A percentile compares a stretch with the other conserved stretches of the same genome.
Evolutionary conservation across 1,284 basidiomycete species (phyloP).

Genomic region (Marasmius sp.): DNA sequence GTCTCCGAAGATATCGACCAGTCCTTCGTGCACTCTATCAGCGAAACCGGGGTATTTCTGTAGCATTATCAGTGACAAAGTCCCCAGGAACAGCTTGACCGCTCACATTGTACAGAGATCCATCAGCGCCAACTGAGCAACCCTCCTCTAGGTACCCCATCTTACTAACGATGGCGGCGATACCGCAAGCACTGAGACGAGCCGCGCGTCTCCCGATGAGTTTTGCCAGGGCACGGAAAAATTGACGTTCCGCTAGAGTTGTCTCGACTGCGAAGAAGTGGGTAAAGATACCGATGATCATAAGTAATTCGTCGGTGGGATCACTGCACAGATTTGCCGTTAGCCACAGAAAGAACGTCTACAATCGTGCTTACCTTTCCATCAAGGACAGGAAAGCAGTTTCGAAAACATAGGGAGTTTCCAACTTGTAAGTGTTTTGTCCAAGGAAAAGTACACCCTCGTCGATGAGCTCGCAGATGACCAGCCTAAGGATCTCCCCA

Average conservation of each 20-base stretch:
- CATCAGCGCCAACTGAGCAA: conserved; percentile 89
- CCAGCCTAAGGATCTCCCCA: conserved; percentile 92
- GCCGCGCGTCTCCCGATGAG: conserved; percentile 91
- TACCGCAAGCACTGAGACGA: conserved; percentile 87
- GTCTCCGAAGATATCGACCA: conserved; percentile 92
- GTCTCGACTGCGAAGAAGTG: conserved; percentile 96
- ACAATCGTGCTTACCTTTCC: conserved; percentile 64
- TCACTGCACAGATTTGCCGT: conserved; percentile 54
- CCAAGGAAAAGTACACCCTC: conserved; percentile 96
- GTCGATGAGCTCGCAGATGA: conserved; percentile 95
- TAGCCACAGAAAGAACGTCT: neutral
- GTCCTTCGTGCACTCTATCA: conserved; percentile 84
- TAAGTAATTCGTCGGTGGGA: conserved; percentile 95
- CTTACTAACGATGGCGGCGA: conserved; percentile 91
- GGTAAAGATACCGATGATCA: conserved; percentile 94
- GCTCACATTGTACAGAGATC: conserved; percentile 88
- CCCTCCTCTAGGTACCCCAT: conserved; percentile 90
- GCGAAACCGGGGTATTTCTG: conserved; percentile 96
- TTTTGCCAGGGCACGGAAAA: conserved; percentile 90
- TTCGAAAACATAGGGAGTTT: conserved; percentile 90
- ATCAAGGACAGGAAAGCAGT: conserved; percentile 97
- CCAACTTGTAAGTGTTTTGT: conserved; percentile 97
- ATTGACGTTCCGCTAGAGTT: conserved; percentile 90
- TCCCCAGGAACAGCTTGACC: neutral
- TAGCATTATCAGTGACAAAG: conserved; percentile 2